Evolutionary conservation across 1,284 basidiomycete genomes (phyloP), one percentile per base, ranked within the genome.

Genomic region (Polyporus tsugae): DNA sequence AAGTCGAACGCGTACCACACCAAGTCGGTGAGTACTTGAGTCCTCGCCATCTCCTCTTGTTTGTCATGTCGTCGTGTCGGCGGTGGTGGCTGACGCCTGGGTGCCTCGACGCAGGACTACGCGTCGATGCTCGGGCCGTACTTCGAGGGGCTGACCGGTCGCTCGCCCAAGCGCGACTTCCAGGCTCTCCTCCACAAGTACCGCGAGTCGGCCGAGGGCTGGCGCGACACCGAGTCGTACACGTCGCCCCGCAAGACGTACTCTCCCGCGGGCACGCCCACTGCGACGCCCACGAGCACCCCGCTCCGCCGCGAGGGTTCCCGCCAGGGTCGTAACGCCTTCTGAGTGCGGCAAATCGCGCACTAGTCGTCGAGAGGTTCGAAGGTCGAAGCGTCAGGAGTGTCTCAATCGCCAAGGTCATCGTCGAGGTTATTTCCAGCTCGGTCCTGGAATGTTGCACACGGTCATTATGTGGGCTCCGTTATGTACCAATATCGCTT

Each of bases 151-250:
- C 38, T 69, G 52, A 35, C 67, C 0, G 66, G 68, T 2, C 55
- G 65, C 41, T 70, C 71, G 39, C 61, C 69, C 52, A 72, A 69
- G 69, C 69, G 71, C 63, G 71, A 72, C 63, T 72, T 72, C 69
- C 67, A 66, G 53, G 71, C 69, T 44, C 71, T 72, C 63, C 64
- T 72, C 60, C 67, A 72, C 62, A 70, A 70, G 65, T 72, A 70
- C 67, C 69, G 71, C 58, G 69, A 70, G 4, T 71, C 67, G 25
- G 67, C 67, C 35, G 63, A 68, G 38, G 67, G 67, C 59, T 64
- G 63, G 67, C 67, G 67, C 60, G 67, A 68, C 63, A n/a, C n/a
- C n/a, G 67, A 63, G 25, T 13, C 62, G 35, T 46, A 52, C 38
- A 49, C 53, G 42, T 46, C 65, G 5, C 53, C 65, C 38, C 60